Evolutionary conservation across 768 basidiomycete species (phyloP).

Genomic region (Termitomyces sp.): DNA sequence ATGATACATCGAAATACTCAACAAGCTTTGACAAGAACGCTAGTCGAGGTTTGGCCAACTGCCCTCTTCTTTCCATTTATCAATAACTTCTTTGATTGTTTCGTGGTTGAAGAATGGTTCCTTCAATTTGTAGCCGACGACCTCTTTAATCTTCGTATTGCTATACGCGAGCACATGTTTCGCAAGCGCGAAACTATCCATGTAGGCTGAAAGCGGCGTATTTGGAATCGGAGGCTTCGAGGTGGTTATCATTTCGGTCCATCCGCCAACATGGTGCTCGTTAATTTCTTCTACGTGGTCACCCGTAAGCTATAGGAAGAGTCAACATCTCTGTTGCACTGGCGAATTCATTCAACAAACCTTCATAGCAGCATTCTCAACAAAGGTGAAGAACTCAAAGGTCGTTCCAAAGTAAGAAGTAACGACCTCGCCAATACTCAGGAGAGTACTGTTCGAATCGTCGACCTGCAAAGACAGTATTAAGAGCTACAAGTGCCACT

Average conservation of each 20-base stretch:
- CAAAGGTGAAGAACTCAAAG: constrained; percentile 73
- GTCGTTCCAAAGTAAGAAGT: constrained; percentile 73
- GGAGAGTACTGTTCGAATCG: constrained; percentile 65
- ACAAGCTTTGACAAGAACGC: constrained; percentile 2
- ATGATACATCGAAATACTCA: not conserved
- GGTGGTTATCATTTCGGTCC: constrained; percentile 75
- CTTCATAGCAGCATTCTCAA: constrained; percentile 65
- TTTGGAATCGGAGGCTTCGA: constrained; percentile 70
- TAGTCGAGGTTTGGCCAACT: constrained; percentile 42
- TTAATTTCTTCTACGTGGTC: constrained; percentile 81
- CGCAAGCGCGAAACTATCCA: constrained; percentile 67
- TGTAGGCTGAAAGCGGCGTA: constrained; percentile 72
- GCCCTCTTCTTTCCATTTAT: constrained; percentile 77
- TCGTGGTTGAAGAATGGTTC: constrained; percentile 59
- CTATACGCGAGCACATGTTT: constrained; percentile 66
- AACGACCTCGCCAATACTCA: constrained; percentile 60
- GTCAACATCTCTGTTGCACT: not conserved
- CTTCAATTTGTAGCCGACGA: constrained; percentile 66
- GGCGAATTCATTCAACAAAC: constrained; percentile 26
- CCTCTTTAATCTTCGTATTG: constrained; percentile 67
- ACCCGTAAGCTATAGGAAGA: constrained; percentile 51
- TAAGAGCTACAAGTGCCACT: not conserved
- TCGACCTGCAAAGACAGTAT: constrained; percentile 48
- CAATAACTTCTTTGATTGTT: constrained; percentile 62
- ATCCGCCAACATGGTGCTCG: constrained; percentile 74